Evolutionary conservation across 1,139 yeast species (phyloP).

Genomic region (Fermentozyma sake): DNA sequence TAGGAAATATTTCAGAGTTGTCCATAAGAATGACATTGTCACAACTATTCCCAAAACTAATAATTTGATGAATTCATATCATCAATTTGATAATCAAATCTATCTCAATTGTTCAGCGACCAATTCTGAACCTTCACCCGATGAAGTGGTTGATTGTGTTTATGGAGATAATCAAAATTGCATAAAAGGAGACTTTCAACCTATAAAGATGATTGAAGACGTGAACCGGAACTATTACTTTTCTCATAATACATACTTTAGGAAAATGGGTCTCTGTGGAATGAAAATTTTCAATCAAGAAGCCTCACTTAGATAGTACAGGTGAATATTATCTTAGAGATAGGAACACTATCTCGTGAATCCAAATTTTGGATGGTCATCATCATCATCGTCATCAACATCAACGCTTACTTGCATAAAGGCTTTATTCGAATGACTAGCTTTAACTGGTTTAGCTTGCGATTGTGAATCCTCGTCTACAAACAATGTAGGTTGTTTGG

Average conservation of each 20-base stretch:
- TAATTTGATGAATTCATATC: conserved; percentile 23
- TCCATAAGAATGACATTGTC: conserved; percentile 45
- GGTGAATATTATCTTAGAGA: not conserved
- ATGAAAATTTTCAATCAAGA: conserved; percentile 12
- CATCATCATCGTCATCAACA: conserved; percentile 32
- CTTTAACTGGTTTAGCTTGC: too few relatives aligned
- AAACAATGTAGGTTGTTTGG: too few relatives aligned
- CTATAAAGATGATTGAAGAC: conserved; percentile 8
- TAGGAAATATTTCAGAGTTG: conserved; percentile 35
- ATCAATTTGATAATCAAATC: conserved; percentile 42
- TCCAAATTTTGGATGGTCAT: conserved; percentile 36
- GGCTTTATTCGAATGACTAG: too few relatives aligned
- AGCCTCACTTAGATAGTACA: not conserved
- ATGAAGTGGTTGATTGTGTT: conserved; percentile 30
- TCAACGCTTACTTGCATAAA: conserved; percentile 12
- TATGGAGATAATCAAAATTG: conserved; percentile 33
- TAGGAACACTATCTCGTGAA: conserved; percentile 12
- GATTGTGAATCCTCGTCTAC: too few relatives aligned
- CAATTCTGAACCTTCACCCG: conserved; percentile 19
- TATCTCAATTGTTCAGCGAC: conserved; percentile 37
- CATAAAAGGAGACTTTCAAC: conserved; percentile 31
- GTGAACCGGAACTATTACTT: conserved; percentile 26
- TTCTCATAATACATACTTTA: conserved; percentile 45
- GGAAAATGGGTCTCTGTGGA: conserved; percentile 47
- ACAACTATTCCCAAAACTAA: conserved; percentile 38